Evolutionary conservation across 805 yeast genomes (phyloP).

Genomic region (Nakazawaea ernobii): DNA sequence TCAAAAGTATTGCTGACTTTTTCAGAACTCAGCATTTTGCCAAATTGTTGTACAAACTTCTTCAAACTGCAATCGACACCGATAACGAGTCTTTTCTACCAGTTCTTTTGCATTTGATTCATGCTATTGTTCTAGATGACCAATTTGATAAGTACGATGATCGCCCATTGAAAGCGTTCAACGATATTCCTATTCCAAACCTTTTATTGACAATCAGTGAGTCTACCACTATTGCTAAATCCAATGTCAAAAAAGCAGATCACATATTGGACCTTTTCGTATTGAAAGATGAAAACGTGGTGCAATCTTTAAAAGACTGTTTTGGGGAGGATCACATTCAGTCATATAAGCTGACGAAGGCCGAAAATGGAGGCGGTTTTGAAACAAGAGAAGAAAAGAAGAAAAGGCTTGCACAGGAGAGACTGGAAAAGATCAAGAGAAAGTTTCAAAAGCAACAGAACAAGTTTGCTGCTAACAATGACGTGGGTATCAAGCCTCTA

Average conservation of each 20-base stretch:
- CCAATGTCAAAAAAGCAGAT: slow-evolving; percentile 50
- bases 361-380: slow-evolving; percentile 28
- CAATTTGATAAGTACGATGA: slow-evolving; percentile 36
- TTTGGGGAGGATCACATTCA: slow-evolving; percentile 53
- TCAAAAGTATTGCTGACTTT: slow-evolving; percentile 41
- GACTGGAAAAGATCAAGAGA: slow-evolving; percentile 56
- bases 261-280: slow-evolving; percentile 46
- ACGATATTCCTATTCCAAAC: slow-evolving; percentile 52
- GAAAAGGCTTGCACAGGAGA: slow-evolving; percentile 52
- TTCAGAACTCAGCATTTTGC: slow-evolving; percentile 49
- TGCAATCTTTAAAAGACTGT: slow-evolving; percentile 46
- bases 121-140: slow-evolving; percentile 47
- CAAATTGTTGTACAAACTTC: slow-evolving; percentile 50
- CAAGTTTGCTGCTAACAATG: slow-evolving; percentile 35
- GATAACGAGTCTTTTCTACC: slow-evolving; percentile 51
- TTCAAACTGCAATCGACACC: slow-evolving; percentile 45
- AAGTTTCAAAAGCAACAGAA: slow-evolving; percentile 54
- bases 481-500: slow-evolving; percentile 17
- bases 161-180: slow-evolving; percentile 26
- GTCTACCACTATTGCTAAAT: slow-evolving; percentile 41
- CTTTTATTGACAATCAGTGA: slow-evolving; percentile 47
- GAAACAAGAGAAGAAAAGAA: slow-evolving; percentile 54
- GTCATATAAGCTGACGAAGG: slow-evolving; percentile 42
- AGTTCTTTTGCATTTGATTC: slow-evolving; percentile 60
- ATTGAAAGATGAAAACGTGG: slow-evolving; percentile 39